phyloP scores from a whole-genome alignment of 768 basidiomycete species.

The Suillus subluteus region DNA sequence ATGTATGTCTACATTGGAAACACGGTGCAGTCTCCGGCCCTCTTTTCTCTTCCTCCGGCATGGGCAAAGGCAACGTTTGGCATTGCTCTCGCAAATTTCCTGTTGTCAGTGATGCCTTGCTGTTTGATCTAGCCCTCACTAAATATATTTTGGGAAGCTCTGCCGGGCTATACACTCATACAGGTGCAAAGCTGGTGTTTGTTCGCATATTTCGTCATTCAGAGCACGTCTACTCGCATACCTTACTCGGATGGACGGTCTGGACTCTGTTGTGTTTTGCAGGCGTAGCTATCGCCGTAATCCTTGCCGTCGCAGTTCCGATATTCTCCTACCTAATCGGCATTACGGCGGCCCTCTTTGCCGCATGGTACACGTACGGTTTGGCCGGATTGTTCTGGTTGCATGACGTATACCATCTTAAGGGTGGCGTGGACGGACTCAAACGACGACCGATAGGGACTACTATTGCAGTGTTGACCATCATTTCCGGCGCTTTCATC shows the following conservation, averaged over 20 bases:
- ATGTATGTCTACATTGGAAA: slow-evolving; percentile 53
- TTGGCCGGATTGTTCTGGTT: slow-evolving; percentile 57
- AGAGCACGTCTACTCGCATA: slow-evolving; percentile 54
- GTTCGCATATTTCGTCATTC: slow-evolving; percentile 53
- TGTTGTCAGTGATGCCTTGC: slow-evolving; percentile 40
- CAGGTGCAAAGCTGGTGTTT: slow-evolving; percentile 57
- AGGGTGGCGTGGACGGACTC: slow-evolving; percentile 40
- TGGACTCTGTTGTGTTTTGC: slow-evolving; percentile 49
- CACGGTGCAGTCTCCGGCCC: slow-evolving; percentile 48
- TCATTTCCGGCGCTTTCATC: slow-evolving; percentile 53
- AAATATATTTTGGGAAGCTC: slow-evolving; percentile 33
- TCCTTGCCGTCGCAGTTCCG: slow-evolving; percentile 54
- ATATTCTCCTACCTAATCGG: slow-evolving; percentile 60
- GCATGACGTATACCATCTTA: slow-evolving; percentile 48
- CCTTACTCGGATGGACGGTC: slow-evolving; percentile 49
- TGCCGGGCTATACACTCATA: slow-evolving; percentile 51
- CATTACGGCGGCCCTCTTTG: slow-evolving; percentile 55
- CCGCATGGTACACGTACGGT: slow-evolving; percentile 63
- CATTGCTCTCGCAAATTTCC: slow-evolving; percentile 53
- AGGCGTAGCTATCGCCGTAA: slow-evolving; percentile 41
- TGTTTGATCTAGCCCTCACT: not conserved
- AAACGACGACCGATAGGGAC: slow-evolving; percentile 38
- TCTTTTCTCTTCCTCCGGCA: slow-evolving; percentile 48
- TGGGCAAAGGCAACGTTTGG: slow-evolving; percentile 57
- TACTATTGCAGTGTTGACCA: slow-evolving; percentile 44